Base-by-base conservation (phyloP, 176 grass and related monocot genomes). In the Puccinellia tenuiflora region DNA sequence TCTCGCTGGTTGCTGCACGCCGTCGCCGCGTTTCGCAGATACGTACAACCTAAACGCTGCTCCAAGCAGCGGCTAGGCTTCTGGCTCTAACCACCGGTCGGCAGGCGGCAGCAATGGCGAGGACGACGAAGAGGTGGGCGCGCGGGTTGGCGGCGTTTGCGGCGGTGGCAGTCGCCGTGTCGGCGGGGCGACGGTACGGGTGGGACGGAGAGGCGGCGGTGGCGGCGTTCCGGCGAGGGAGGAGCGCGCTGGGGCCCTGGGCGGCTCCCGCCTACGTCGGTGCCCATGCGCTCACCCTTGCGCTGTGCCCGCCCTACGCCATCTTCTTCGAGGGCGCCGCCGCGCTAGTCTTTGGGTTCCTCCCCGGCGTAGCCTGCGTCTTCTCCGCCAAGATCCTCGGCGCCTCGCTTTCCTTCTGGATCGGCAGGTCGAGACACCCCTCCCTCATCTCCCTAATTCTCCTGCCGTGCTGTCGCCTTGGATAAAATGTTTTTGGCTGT, bases 331-430 rank as follows among this genome's bases (percentile, higher is more conserved):
- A 99, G 83, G 92, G 89, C 54, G 91, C 55, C 74, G 96, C 93
- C 26, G 76, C 91, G 29, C 83, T 99, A 1, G 29, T 98, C 79
- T 96, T 98, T 85, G 96, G 96, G 4, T 98, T 98, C 91, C 68
- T 95, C 35, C 87, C 96, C 0, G 96, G 86, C 78, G 93, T 98
- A 21, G 61, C 90, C 25, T 96, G 93, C 82, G 96, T 98, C 80
- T 99, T 99, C 86, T 81, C 89, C 50, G 96, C 96, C 87, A 99
- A 99, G 87, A 75, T 99, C 77, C 91, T 99, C 48, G 96, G 91
- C 40, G 91, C 96, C 2, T 98, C 96, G 6, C 89, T 99, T 62
- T 99, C 96, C 73, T 99, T 99, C 89, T 99, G 91, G 91, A 99
- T 99, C 93, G 96, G 96, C 82, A 90, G 96, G 93, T 98, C 9